These are phyloP conservation scores for Termitomyces sp. DNA, from an alignment of 768 basidiomycete genomes.

Conservation along the genomic window DNA sequence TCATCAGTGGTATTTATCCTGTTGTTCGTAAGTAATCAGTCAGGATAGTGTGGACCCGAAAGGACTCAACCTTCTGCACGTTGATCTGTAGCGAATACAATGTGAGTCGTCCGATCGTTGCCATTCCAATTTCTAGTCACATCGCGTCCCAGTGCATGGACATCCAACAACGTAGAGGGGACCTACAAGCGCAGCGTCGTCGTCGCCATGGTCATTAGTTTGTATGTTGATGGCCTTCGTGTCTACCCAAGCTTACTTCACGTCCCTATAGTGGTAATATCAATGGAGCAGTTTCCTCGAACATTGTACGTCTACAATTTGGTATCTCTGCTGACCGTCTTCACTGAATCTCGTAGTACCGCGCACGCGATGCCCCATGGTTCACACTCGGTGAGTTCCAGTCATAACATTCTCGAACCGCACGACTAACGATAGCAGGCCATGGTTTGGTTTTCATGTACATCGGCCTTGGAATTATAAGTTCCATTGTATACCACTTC, in stretches of 20 bases:
- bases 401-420: background rate
- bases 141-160: conserved; percentile 37
- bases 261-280: conserved; percentile 50
- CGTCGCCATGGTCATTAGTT: conserved; percentile 63
- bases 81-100: conserved; percentile 45
- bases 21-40: conserved; percentile 47
- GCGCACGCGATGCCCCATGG: conserved; percentile 59
- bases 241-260: background rate
- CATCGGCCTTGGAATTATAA: conserved; percentile 56
- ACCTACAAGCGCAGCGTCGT: conserved; percentile 71
- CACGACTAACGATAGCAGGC: conserved; percentile 2
- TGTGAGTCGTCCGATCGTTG: conserved; percentile 19
- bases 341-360: conserved; percentile 38
- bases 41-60: background rate
- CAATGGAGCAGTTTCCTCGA: conserved; percentile 73
- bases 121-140: background rate
- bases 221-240: conserved; percentile 29
- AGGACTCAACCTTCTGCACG: background rate
- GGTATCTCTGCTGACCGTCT: background rate
- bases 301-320: conserved; percentile 46
- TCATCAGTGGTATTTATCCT: conserved; percentile 63
- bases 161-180: conserved; percentile 70
- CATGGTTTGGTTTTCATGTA: conserved; percentile 61
- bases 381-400: conserved; percentile 42
- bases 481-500: conserved; percentile 33